phyloP scores from a whole-genome alignment of 2,329 filamentous ascomycete species.

The Helminthosporium solani region DNA sequence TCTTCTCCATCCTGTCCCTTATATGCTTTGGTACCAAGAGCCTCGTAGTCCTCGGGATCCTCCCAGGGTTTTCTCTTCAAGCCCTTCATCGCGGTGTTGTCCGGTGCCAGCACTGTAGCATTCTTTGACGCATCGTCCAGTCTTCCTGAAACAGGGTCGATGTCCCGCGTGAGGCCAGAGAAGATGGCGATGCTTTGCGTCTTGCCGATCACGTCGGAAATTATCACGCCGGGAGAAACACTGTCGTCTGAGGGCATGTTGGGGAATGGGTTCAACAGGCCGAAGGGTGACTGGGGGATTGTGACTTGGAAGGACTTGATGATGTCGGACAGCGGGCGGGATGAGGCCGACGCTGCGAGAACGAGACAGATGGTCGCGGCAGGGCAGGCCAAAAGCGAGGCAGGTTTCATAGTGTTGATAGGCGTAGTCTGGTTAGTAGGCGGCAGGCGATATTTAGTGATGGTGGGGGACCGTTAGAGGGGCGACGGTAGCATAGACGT shows the following conservation, averaged over 20 bases:
- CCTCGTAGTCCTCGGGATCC: constrained; percentile 69
- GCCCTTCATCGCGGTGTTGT: constrained; percentile 76
- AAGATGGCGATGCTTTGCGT: constrained; percentile 80
- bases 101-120: constrained; percentile 82
- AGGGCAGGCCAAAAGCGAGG: constrained; percentile 25
- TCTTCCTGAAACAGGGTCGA: constrained; percentile 66
- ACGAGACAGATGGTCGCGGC: constrained; percentile 31
- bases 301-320: constrained; percentile 28
- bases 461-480: constrained; percentile 3
- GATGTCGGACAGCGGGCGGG: constrained; percentile 33
- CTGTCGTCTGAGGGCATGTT: constrained; percentile 32
- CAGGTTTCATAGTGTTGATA: constrained; percentile 28
- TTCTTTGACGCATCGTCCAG: constrained; percentile 67
- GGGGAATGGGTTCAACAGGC: constrained; percentile 17
- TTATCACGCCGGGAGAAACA: constrained; percentile 55
- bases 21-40: constrained; percentile 70
- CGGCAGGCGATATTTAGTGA: constrained; percentile 12
- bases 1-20: constrained; percentile 72
- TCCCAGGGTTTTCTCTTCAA: constrained; percentile 88
- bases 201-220: constrained; percentile 82
- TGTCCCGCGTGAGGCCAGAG: constrained; percentile 74
- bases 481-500: constrained; percentile 33
- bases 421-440: neutral
- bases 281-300: constrained; percentile 29
- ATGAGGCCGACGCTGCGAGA: constrained; percentile 34